Evolutionary conservation across 2,329 filamentous ascomycete species (phyloP), one percentile per base, ranked within the genome.

Genomic region (Exophiala mesophila): DNA sequence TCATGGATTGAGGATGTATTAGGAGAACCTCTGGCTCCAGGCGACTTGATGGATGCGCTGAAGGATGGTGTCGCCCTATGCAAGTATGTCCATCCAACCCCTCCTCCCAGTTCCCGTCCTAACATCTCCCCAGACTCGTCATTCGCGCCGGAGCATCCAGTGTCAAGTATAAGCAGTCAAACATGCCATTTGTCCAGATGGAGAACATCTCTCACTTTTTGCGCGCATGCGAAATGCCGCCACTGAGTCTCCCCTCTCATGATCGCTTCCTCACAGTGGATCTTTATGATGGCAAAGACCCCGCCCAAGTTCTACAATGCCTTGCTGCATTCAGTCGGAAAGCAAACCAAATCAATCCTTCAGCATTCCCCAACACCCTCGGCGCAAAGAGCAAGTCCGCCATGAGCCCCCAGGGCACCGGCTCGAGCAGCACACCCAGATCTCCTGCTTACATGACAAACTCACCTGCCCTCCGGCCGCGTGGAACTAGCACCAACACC

Each of bases 171-270:
- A 97, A 97, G 68, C 75, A 83, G 60, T 95, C 89, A 1, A 69
- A 80, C 29, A 97, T 97, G 90, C 92, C 92, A 0, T 98, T 98
- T 62, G 90, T 97, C 29, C 92, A 98, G 66, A 97, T 97, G 89
- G 92, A 98, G 65, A 98, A 98, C 63, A 96, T 98, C 60, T 94
- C 89, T 3, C 87, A 94, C 61, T 98, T 96, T 67, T 79, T 98
- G 40, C 81, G 79, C 59, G 88, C 88, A 47, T 94, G 89, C 70
- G 86, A 95, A 65, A 72, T 78, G 37, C 79, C 85, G 18, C 92
- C 92, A 1, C 72, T 98, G 39, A 89, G 82, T 64, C 80, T 98
- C 46, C 88, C 87, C 44, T 82, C 89, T 33, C 92, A 98, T 70
- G 92, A 98, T 66, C 82, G 89, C 54, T 98, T 98, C 68, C 80